Base-by-base conservation (phyloP, 805 yeast species). In the Cyberlindnera veronae region DNA sequence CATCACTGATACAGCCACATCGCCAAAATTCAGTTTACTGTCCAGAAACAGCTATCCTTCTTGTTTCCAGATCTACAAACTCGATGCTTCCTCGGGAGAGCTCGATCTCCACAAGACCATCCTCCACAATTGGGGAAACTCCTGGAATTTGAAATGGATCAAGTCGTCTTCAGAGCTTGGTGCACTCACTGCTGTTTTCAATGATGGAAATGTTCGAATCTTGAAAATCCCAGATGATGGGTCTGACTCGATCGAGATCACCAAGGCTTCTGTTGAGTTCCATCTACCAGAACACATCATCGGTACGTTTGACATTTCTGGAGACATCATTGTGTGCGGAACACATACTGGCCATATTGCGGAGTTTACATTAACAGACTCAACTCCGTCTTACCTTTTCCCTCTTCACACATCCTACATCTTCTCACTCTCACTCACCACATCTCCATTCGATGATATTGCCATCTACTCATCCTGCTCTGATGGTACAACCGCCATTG, bases 281-380 rank as follows among this genome's bases (percentile, higher is more conserved):
- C 38, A 51, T 2, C 31, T 64, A 3, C 51, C 54, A 1, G 57
- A 55, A 16, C 52, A 56, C 24, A 31, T 51, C 29, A 71, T 81
- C 5, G 69, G 79, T 1, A 58, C 74, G 26, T 72, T 65, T 46
- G 79, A 73, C 46, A 74, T 74, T 60, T 29, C 76, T 5, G 23
- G 65, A 5, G 61, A 64, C 3, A 63, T 54, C 11, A 55, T 84
- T 2, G 55, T 81, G 2, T 75, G 77, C 22, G 91, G 90, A 0
- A 70, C 76, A 5, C 57, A 67, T 3, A 72, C 75, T 38, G 93
- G 93, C 0, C 64, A 63, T 22, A 60, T 84, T 9, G 79, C 78
- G 0, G 88, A 81, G 51, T 80, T 70, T 42, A 28, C 49, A 3
- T 59, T 59, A 7, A 43, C 49, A 1, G 45, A 50, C 3, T 23